Conservation (phyloP, 139 green algal species). For the Medakamo hakoo region DNA sequence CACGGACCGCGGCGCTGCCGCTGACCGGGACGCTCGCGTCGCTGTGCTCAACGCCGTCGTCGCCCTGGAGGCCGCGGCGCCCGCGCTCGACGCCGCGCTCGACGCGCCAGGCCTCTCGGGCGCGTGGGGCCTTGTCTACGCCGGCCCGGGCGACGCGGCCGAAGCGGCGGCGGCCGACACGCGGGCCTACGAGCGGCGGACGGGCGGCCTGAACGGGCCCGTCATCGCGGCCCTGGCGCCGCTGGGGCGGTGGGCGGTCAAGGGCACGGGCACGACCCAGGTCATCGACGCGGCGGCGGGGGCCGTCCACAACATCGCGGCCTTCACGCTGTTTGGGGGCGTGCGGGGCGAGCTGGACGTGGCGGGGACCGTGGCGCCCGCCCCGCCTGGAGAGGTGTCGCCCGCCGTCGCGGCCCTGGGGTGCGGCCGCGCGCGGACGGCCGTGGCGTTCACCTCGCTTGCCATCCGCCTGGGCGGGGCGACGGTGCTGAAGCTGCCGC, state of each 20-base stretch:
- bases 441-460: constrained; percentile 11
- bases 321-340: constrained; percentile 5
- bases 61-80: not conserved
- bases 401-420: not conserved
- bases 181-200: constrained; percentile 6
- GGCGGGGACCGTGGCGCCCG: constrained; percentile 2
- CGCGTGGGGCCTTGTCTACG: constrained; percentile 5
- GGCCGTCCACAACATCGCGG: constrained; percentile 14
- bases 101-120: not conserved
- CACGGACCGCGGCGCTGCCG: constrained; percentile 1
- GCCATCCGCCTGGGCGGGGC: constrained; percentile 4
- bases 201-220: constrained; percentile 5
- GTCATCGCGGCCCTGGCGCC: not conserved
- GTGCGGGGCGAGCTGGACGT: constrained; percentile 11
- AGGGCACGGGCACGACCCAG: constrained; percentile 10
- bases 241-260: not conserved
- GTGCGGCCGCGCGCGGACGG: constrained; percentile 1
- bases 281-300: constrained; percentile 7
- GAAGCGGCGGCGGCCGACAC: too few relatives aligned
- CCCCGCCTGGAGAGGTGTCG: not conserved
- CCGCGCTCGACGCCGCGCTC: not conserved
- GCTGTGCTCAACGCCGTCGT: not conserved
- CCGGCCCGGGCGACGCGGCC: not conserved
- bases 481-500: constrained; percentile 7
- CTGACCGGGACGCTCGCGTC: not conserved